These are phyloP conservation scores for Eucalyptus melliodora DNA, from an alignment of 345 rosid species.

Conservation along the genomic window DNA sequence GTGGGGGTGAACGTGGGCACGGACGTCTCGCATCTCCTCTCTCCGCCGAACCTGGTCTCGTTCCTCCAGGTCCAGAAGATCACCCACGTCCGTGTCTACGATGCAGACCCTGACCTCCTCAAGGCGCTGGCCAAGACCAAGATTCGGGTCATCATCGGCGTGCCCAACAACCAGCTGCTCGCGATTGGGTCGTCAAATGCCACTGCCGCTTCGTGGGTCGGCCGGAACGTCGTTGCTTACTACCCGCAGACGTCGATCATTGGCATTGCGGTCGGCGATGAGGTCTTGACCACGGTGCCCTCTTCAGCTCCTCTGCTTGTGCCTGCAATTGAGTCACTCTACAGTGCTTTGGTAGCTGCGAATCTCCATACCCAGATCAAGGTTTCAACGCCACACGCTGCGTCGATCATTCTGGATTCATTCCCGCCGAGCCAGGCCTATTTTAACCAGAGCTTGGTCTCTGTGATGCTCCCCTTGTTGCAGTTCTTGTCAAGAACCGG, in stretches of 20 bases:
- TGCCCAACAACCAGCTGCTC: conserved; percentile 91
- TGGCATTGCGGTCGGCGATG: conserved; percentile 81
- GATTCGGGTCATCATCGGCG: conserved; percentile 77
- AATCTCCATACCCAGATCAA: conserved; percentile 80
- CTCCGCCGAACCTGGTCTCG: conserved; percentile 41
- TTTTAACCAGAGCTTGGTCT: conserved; percentile 76
- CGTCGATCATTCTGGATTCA: conserved; percentile 62
- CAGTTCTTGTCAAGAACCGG: conserved; percentile 70
- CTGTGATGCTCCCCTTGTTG: conserved; percentile 62
- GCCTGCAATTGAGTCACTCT: conserved; percentile 80
- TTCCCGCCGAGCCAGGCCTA: conserved; percentile 97
- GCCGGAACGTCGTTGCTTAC: conserved; percentile 64
- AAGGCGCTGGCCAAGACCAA: conserved; percentile 74
- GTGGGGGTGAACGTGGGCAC: conserved; percentile 85
- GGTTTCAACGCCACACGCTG: conserved; percentile 90
- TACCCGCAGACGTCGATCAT: conserved; percentile 72
- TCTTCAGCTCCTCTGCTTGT: conserved; percentile 71
- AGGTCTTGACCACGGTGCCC: conserved; percentile 84
- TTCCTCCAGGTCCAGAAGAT: conserved; percentile 67
- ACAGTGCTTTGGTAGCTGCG: conserved; percentile 82
- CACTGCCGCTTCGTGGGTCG: conserved; percentile 87
- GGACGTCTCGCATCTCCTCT: conserved; percentile 43
- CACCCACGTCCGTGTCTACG: conserved; percentile 68
- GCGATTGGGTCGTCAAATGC: conserved; percentile 86
- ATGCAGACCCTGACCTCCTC: conserved; percentile 72